Percentiles rank a stretch among this genome's conserved stretches.
Conservation (phyloP, 192 early-diverging fungal species). For the Powellomyces hirtus region DNA sequence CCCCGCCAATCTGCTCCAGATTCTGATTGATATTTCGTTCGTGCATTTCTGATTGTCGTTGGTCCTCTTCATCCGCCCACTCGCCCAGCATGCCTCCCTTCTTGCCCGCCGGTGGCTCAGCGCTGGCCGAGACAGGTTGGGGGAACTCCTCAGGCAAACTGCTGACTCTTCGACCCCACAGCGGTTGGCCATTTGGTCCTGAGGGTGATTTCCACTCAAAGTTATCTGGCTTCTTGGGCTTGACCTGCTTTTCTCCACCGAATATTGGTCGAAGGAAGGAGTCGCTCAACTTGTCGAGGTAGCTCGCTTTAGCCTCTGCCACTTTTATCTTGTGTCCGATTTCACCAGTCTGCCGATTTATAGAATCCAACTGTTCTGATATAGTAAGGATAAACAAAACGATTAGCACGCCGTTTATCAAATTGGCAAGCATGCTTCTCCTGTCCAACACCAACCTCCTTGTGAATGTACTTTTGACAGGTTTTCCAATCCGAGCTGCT, state of each 20-base stretch:
- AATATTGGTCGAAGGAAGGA: constrained; percentile 18
- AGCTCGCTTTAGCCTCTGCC: constrained; percentile 9
- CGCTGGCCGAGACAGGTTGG: not conserved
- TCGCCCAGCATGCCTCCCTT: constrained; percentile 5
- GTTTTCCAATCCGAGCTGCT: constrained; percentile 14
- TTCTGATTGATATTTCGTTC: constrained; percentile 15
- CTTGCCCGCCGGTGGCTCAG: not conserved
- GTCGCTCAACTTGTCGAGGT: constrained; percentile 17
- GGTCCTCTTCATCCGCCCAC: constrained; percentile 10
- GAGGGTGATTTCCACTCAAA: not conserved
- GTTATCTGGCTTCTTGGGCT: not conserved
- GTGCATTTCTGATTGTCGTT: constrained; percentile 2
- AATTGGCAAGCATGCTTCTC: too few species aligned
- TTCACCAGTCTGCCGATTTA: not conserved
- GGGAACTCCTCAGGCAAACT: constrained; percentile 14
- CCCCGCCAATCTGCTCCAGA: not conserved
- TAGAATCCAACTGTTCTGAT: constrained; percentile 19
- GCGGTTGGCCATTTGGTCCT: constrained; percentile 5
- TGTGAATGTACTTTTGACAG: constrained; percentile 15
- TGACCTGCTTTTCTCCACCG: constrained; percentile 16
- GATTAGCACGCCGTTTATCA: not conserved
- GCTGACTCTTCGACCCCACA: constrained; percentile 19
- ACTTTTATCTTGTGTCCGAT: not conserved
- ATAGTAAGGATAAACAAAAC: not conserved
- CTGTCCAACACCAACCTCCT: too few species aligned